These are phyloP conservation scores for Coemansia linderi DNA, from an alignment of 371 early-diverging fungal genomes.

Conservation along the genomic window DNA sequence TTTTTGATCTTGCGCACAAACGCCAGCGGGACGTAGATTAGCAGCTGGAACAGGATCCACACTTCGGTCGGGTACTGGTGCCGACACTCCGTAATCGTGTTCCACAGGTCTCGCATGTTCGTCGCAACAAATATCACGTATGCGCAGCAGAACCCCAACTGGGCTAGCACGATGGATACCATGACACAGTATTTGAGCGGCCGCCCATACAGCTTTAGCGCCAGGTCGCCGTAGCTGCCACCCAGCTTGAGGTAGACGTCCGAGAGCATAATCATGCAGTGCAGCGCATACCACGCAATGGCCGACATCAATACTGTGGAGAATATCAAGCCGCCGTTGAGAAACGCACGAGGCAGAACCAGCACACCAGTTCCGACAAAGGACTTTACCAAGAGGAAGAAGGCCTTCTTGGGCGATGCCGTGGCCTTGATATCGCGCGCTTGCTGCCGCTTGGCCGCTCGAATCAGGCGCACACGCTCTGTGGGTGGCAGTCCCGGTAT, in stretches of 20 bases:
- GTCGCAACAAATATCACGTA: slow-evolving; percentile 84
- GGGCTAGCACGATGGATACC: slow-evolving; percentile 82
- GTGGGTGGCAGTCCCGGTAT: background rate
- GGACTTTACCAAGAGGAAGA: slow-evolving; percentile 73
- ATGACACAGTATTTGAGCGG: slow-evolving; percentile 75
- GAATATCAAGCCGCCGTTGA: slow-evolving; percentile 76
- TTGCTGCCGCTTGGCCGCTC: slow-evolving; percentile 11
- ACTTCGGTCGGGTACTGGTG: slow-evolving; percentile 51
- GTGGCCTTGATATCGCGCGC: slow-evolving; percentile 55
- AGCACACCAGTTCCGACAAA: slow-evolving; percentile 82
- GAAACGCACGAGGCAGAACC: slow-evolving; percentile 77
- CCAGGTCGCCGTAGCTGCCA: slow-evolving; percentile 92
- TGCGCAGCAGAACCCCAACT: slow-evolving; percentile 87
- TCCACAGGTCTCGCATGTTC: slow-evolving; percentile 70
- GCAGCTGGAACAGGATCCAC: slow-evolving; percentile 69
- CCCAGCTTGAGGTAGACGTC: slow-evolving; percentile 66
- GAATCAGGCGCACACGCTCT: slow-evolving; percentile 27
- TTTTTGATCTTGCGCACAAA: slow-evolving; percentile 84
- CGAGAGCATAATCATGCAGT: slow-evolving; percentile 68
- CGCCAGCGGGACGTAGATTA: slow-evolving; percentile 77
- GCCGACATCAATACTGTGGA: slow-evolving; percentile 64
- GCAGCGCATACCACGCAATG: slow-evolving; percentile 67
- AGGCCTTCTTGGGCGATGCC: slow-evolving; percentile 71
- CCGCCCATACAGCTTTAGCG: slow-evolving; percentile 75
- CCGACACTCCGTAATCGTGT: slow-evolving; percentile 63